Evolutionary conservation across 441 rosid genomes (phyloP).

Genomic region (Jatropha podagrica): DNA sequence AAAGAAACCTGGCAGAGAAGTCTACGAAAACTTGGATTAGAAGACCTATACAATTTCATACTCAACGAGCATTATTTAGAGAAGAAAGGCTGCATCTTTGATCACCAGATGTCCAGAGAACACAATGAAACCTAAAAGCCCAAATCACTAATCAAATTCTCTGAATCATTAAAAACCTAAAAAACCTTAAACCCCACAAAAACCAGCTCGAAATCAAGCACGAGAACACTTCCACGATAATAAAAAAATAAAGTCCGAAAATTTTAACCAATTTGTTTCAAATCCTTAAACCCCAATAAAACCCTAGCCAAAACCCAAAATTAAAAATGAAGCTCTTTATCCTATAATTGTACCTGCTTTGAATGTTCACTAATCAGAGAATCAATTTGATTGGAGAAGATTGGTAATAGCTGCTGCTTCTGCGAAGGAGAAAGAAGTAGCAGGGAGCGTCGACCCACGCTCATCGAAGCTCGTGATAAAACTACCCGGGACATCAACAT

Average conservation of each 20-base stretch:
- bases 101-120: constrained; percentile 7
- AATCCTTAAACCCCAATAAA: constrained; percentile 47
- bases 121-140: background rate
- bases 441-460: constrained; percentile 46
- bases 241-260: background rate
- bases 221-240: background rate
- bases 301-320: constrained; percentile 27
- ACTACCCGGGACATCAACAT: constrained; percentile 50
- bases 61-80: background rate
- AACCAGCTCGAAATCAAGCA: background rate
- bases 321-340: background rate
- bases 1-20: background rate
- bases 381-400: constrained; percentile 39
- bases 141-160: background rate
- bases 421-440: constrained; percentile 37
- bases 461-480: constrained; percentile 51
- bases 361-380: constrained; percentile 35
- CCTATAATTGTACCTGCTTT: constrained; percentile 35
- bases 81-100: background rate
- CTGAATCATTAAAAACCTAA: too few relatives aligned
- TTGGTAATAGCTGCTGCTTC: constrained; percentile 43
- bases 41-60: background rate
- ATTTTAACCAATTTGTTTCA: background rate
- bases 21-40: background rate
- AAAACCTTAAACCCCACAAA: background rate